These are phyloP conservation scores for Orbilia javanica DNA, from an alignment of 2,329 filamentous ascomycete species.

Conservation along the genomic window DNA sequence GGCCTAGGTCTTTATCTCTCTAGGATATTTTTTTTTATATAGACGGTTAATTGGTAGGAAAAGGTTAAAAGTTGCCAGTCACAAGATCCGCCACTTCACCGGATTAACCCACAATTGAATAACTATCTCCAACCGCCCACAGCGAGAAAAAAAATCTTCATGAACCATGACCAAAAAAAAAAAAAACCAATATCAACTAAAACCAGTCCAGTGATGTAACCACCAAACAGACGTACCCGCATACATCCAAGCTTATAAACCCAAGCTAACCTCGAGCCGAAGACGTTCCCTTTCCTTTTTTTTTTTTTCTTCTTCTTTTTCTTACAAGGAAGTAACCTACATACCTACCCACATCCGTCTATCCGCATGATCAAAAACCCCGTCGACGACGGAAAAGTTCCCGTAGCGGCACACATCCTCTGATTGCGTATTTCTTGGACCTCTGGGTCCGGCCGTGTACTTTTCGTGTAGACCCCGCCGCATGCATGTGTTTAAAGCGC, in stretches of 20 bases:
- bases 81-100: too few species aligned
- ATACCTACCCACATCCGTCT: neutral
- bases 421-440: too few species aligned
- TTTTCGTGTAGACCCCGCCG: constrained; percentile 5
- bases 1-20: too few species aligned
- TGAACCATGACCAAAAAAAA: too few species aligned
- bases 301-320: too few species aligned
- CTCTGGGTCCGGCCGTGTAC: neutral
- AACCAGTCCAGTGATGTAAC: neutral
- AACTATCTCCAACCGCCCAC: neutral
- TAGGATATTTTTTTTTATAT: neutral
- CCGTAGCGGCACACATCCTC: neutral
- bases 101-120: neutral
- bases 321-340: too few species aligned
- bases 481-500: neutral
- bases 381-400: neutral
- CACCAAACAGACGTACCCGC: neutral
- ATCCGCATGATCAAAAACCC: constrained; percentile 4
- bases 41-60: neutral
- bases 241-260: neutral
- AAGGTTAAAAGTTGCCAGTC: neutral
- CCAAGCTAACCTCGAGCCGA: too few species aligned
- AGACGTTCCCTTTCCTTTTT: too few species aligned
- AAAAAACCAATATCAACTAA: neutral
- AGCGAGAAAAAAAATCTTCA: neutral